Base-by-base conservation (phyloP, 495 filamentous ascomycete genomes). In the Haplographium delicatum region DNA sequence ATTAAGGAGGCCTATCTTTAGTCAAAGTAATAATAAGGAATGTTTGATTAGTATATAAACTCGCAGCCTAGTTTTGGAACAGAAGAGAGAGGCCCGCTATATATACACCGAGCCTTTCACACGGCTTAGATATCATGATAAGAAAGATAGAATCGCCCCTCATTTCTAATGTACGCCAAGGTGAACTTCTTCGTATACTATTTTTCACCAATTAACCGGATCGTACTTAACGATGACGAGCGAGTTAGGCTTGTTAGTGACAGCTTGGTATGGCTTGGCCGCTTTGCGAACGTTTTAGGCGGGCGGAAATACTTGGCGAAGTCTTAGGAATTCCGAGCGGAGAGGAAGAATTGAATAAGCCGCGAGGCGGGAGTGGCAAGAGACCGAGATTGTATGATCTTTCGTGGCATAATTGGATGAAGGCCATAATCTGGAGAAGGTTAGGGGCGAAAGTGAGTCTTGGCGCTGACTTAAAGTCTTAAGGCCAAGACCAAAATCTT, bases 11-110 rank as follows among this genome's bases (percentile, higher is more conserved):
- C 16, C 56, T 58, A 58, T 58, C 54, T 51, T 51, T 58, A 58
- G 40, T 58, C 56, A 51, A 58, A 51, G 45, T 40, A 58, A 58
- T 58, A 58, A 51, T 54, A 58, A 46, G 56, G 56, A 58, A 48
- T 53, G 54, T 57, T 6, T 44, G 20, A 18, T 18, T 16, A 46
- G 13, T 11, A 54, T 11, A 33, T 15, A 23, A 5, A 38, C 10
- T 39, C 19, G 15, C 38, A 18, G 18, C n/a, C 31, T 25, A 28
- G 37, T 13, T 41, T 15, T 28, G 16, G 11, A 19, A 23, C 8
- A 43, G 19, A 33, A 24, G 44, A 33, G 9, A 26, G 25, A 0
- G 16, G 19, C 41, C 19, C 42, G 8, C 23, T 43, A n/a, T n/a
- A 30, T 31, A 44, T 44, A 44, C 22, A 31, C 16, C 11, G 8